Base-by-base conservation (phyloP, 495 filamentous ascomycete species). In the Daldinia decipiens region DNA sequence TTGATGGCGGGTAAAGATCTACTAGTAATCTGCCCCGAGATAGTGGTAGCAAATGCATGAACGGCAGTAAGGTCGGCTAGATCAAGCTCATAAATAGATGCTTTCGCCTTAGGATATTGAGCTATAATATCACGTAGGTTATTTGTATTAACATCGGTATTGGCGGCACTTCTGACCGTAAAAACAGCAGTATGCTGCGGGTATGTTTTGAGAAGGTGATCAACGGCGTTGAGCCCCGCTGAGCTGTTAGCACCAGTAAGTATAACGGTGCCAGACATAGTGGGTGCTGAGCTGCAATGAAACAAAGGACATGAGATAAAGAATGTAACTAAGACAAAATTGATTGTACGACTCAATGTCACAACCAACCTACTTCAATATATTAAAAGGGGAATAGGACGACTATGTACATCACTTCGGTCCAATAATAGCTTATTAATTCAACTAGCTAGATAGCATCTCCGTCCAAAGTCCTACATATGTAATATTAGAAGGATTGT, bases 21-120 rank as follows among this genome's bases (percentile, higher is more conserved):
- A 7, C 60, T 40, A 6, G 36, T 7, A n/a, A 86, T 70, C 21
- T 74, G 76, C 13, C 45, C 53, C 13, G 64, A 57, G 13, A 74
- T 61, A 1, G 52, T 63, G n/a, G 32, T 43, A 45, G 79, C 79
- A 47, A 84, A 85, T 4, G 60, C 66, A 9, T 80, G 69, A 4
- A 83, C 81, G 8, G 57, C 68, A 9, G 72, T 34, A 17, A 85
- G 73, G 11, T 53, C 66, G 26, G 77, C 76, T 5, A 87, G 74
- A 61, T 53, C 50, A 31, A 31, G 24, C 50, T 53, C 50, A 17
- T 53, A 12, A 17, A 53, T 29, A 15, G 11, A 53, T 5, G 26
- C 26, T 31, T 53, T 53, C 7, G 26, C 50, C 5, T 53, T 27
- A 8, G 50, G 24, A n/a, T 53, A 53, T 17, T 6, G 50, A 17